Evolutionary conservation across 768 basidiomycete genomes (phyloP).

Genomic region (Pleurotus eryngii): DNA sequence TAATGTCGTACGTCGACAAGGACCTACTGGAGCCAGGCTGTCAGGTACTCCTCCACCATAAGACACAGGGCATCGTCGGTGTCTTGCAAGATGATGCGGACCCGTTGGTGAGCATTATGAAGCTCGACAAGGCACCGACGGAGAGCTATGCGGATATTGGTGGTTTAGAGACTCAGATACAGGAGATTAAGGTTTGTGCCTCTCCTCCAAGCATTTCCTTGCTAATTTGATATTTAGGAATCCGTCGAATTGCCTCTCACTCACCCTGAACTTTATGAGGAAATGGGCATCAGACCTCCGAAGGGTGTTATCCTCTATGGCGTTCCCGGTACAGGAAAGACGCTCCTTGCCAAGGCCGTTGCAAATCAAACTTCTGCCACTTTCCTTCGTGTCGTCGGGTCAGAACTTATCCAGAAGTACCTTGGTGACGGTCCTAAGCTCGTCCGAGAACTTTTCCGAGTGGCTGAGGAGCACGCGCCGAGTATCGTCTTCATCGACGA

Average conservation of each 20-base stretch:
- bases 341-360: constrained; percentile 94
- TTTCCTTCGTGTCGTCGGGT: constrained; percentile 95
- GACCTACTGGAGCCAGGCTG: constrained; percentile 96
- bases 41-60: constrained; percentile 92
- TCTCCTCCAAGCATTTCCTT: neutral
- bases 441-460: constrained; percentile 94
- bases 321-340: constrained; percentile 98
- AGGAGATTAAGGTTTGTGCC: constrained; percentile 87
- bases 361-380: constrained; percentile 98
- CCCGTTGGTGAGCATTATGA: constrained; percentile 97
- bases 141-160: constrained; percentile 99
- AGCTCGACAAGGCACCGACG: constrained; percentile 97
- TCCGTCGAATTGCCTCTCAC: constrained; percentile 96
- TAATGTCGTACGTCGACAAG: constrained; percentile 98
- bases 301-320: constrained; percentile 99
- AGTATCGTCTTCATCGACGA: constrained; percentile 99
- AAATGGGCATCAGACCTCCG: constrained; percentile 99
- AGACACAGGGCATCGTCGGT: constrained; percentile 91
- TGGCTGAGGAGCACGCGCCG: constrained; percentile 96
- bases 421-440: constrained; percentile 98
- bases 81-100: constrained; percentile 94
- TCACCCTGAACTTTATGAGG: constrained; percentile 97
- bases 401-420: constrained; percentile 98
- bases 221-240: constrained; percentile 54
- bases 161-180: constrained; percentile 94